phyloP scores from a whole-genome alignment of 352 stramenopile genomes.

The Phytopythium chamaehyphon region DNA sequence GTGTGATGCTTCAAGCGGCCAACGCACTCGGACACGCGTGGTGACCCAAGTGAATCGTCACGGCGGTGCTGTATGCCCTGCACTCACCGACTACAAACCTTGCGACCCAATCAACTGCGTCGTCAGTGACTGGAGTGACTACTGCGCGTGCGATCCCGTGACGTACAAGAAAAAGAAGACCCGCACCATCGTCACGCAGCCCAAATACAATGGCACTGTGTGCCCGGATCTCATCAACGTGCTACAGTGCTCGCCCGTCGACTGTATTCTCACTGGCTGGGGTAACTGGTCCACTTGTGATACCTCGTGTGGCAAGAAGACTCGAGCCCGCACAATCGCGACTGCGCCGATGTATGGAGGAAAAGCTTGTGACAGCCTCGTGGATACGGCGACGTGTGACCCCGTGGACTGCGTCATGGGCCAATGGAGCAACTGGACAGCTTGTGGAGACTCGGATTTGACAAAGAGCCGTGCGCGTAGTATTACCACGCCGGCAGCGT shows the following conservation, averaged over 20 bases:
- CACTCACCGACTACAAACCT: slow-evolving; percentile 24
- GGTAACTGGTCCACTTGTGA: slow-evolving; percentile 30
- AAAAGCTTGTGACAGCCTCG: slow-evolving; percentile 17
- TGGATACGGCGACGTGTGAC: slow-evolving; percentile 30
- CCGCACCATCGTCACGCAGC: slow-evolving; percentile 19
- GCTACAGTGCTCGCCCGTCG: slow-evolving; percentile 39
- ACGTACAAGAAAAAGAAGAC: slow-evolving; percentile 50
- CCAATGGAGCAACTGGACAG: slow-evolving; percentile 25
- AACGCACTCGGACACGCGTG: slow-evolving; percentile 31
- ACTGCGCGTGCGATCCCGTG: slow-evolving; percentile 28
- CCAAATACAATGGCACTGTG: slow-evolving; percentile 30
- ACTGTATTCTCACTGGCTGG: slow-evolving; percentile 41
- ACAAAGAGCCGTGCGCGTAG: slow-evolving; percentile 27
- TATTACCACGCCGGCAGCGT: slow-evolving; percentile 24
- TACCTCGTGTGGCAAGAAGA: slow-evolving; percentile 30
- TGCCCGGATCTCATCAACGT: slow-evolving; percentile 48
- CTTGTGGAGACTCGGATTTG: slow-evolving; percentile 20
- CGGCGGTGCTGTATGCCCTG: slow-evolving; percentile 26
- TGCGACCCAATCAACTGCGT: slow-evolving; percentile 48
- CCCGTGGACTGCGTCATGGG: slow-evolving; percentile 42
- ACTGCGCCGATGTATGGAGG: slow-evolving; percentile 33
- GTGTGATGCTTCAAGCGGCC: slow-evolving; percentile 34
- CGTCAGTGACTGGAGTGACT: slow-evolving; percentile 37
- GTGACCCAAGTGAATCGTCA: slow-evolving; percentile 17
- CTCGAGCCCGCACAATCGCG: slow-evolving; percentile 18